Evolutionary conservation across 2,329 filamentous ascomycete species (phyloP).

Genomic region (Mycogone perniciosa): DNA sequence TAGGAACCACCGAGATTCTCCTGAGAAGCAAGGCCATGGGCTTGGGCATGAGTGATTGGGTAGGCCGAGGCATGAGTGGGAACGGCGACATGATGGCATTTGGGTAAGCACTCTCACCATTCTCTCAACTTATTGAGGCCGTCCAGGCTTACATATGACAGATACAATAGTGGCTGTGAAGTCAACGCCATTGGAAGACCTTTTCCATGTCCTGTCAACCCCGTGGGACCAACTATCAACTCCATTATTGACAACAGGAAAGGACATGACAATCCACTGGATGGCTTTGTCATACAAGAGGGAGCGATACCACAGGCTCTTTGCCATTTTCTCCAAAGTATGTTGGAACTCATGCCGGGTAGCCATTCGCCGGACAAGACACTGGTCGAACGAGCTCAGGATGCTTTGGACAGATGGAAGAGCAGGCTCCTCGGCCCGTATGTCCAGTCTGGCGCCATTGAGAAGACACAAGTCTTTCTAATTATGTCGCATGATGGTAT

Average conservation of each 20-base stretch:
- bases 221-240: conserved; percentile 56
- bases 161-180: conserved; percentile 52
- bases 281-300: conserved; percentile 60
- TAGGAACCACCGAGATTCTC: conserved; percentile 61
- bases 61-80: conserved; percentile 57
- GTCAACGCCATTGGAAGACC: conserved; percentile 51
- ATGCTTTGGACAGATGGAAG: conserved; percentile 23
- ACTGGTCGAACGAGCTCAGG: conserved; percentile 6
- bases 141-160: conserved; percentile 15
- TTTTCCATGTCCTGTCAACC: conserved; percentile 43
- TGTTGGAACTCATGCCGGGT: conserved; percentile 47
- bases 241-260: conserved; percentile 55
- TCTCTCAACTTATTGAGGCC: background rate
- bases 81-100: conserved; percentile 63
- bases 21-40: conserved; percentile 55
- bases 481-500: conserved; percentile 60
- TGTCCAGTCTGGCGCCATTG: conserved; percentile 46
- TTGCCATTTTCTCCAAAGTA: conserved; percentile 47
- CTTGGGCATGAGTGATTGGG: conserved; percentile 47
- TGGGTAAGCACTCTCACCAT: conserved; percentile 35
- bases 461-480: conserved; percentile 57
- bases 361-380: conserved; percentile 1
- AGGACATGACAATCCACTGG: conserved; percentile 43
- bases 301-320: conserved; percentile 54
- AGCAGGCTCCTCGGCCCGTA: conserved; percentile 56